phyloP scores from a whole-genome alignment of 106 monocot genomes.

The Iris macrosiphon region DNA sequence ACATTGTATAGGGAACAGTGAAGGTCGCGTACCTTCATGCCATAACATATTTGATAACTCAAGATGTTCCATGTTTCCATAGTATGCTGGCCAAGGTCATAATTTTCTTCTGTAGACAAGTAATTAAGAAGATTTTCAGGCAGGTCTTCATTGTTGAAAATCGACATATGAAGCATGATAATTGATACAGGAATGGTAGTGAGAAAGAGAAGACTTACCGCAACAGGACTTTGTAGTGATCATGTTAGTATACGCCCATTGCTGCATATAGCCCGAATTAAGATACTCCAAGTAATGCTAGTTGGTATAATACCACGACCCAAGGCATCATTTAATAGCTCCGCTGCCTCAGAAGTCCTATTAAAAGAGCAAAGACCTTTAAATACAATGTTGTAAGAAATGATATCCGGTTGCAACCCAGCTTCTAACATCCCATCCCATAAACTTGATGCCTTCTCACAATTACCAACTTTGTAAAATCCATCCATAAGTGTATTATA shows the following conservation, averaged over 20 bases:
- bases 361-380: conserved; percentile 74
- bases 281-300: conserved; percentile 69
- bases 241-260: conserved; percentile 16
- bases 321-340: conserved; percentile 54
- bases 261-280: conserved; percentile 54
- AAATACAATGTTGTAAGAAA: conserved; percentile 78
- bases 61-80: no score
- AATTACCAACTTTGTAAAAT: conserved; percentile 44
- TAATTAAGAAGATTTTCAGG: no score
- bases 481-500: conserved; percentile 86
- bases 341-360: conserved; percentile 38
- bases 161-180: no score
- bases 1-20: no score
- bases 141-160: no score
- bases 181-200: no score
- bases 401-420: conserved; percentile 87
- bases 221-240: no score
- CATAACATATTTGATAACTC: no score
- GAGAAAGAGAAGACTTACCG: no score
- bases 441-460: conserved; percentile 46
- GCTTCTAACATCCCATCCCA: conserved; percentile 63
- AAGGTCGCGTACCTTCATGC: no score
- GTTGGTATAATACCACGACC: conserved; percentile 45
- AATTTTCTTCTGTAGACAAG: no score
- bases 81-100: no score